Base-by-base conservation (phyloP, 179 eudicot species). In the Beta lomatogona region DNA sequence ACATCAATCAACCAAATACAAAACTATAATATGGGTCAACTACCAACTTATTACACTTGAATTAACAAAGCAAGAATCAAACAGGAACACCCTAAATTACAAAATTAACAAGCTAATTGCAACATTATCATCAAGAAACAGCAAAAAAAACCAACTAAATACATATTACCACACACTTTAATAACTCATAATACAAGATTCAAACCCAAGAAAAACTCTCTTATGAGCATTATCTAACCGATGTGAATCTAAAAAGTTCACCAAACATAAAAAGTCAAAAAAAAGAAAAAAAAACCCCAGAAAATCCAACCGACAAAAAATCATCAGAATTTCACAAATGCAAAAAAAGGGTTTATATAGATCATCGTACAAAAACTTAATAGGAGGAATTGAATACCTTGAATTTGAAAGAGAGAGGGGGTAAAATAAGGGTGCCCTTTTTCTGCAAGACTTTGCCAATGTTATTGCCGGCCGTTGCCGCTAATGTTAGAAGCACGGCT, bases 391-490 rank as follows among this genome's bases (percentile, higher is more conserved):
- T 3, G 31, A 41, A 54, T 63, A 85, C 99, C 95, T 96, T 96
- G 90, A 94, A 91, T 87, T 96, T 96, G 87, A 96, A 89, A 61
- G 99, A 96, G 71, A 96, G 92, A 73, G 97, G 99, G 60, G 99
- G 98, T 22, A 96, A 89, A 89, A 94, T 93, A 74, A 94, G 89
- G 75, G 99, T 94, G 87, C 99, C 99, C 75, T 96, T 96, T 79
- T 96, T 96, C 92, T 96, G 99, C 73, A 96, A 88, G 13, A 96
- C 95, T 84, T 96, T 96, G 22, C 98, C 99, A 84, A 96, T 94
- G 90, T 96, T 94, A 74, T 96, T 93, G 21, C 99, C 98, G 77
- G 98, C 97, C 14, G 99, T 94, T 36, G 98, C 98, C 46, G 93
- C 99, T 18, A 96, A 77, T 71, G 98, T 96, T 65, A 96, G 86